Conservation (phyloP, 2,329 filamentous ascomycete genomes). For the Colletotrichum liaoningense region DNA sequence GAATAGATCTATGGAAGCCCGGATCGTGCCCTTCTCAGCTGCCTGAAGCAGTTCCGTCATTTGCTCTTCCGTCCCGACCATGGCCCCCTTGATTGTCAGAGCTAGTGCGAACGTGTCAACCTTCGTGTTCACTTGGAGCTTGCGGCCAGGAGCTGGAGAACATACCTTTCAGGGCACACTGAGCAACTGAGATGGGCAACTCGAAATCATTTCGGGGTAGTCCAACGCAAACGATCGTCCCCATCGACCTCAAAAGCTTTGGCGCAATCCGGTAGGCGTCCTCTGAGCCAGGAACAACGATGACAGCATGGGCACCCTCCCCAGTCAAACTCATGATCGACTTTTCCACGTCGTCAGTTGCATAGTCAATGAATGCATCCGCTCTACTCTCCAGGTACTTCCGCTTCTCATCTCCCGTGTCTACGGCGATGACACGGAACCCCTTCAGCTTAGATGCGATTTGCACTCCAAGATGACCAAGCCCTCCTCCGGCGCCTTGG, state of each 20-base stretch:
- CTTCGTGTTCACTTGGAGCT: too few relatives aligned
- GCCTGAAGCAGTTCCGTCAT: not conserved
- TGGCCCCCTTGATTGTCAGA: constrained; percentile 30
- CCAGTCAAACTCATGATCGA: constrained; percentile 40
- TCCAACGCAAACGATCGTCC: constrained; percentile 40
- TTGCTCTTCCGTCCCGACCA: constrained; percentile 10
- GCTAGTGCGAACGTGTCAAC: not conserved
- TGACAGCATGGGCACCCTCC: constrained; percentile 42
- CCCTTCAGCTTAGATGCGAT: constrained; percentile 40
- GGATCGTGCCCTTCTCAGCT: not conserved
- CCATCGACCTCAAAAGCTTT: constrained; percentile 41
- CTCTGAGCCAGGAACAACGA: constrained; percentile 43
- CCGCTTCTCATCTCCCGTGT: constrained; percentile 40
- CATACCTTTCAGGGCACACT: constrained; percentile 18
- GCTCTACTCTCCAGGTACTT: constrained; percentile 40
- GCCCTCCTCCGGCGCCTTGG: constrained; percentile 45
- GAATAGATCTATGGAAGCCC: not conserved
- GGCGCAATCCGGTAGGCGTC: constrained; percentile 41
- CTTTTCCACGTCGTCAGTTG: constrained; percentile 35
- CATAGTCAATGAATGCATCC: constrained; percentile 43
- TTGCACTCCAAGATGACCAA: constrained; percentile 48
- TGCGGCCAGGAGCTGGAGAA: not conserved
- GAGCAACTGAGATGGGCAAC: constrained; percentile 38
- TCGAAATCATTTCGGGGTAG: constrained; percentile 44
- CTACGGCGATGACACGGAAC: constrained; percentile 43